These are phyloP conservation scores for Aspergillus clavatus DNA, from an alignment of 2,329 filamentous ascomycete genomes.

Conservation along the genomic window DNA sequence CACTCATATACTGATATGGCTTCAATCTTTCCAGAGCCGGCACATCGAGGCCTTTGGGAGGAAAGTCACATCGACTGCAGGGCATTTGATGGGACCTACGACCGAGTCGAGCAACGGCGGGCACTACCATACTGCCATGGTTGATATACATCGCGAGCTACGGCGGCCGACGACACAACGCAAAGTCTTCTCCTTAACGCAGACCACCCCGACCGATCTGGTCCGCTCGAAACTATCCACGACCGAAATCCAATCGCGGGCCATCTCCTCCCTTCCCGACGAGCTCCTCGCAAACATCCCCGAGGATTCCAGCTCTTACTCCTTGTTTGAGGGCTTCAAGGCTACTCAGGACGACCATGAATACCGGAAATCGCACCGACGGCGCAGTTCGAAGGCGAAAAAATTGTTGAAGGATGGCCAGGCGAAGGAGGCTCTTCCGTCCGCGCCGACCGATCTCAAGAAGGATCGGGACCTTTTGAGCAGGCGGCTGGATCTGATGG, in stretches of 20 bases:
- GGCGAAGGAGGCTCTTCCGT: constrained; percentile 52
- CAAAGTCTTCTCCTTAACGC: constrained; percentile 84
- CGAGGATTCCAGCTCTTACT: constrained; percentile 79
- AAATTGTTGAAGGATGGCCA: constrained; percentile 64
- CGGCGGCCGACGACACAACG: constrained; percentile 78
- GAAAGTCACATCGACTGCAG: constrained; percentile 91
- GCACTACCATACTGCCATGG: constrained; percentile 83
- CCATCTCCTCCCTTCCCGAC: constrained; percentile 81
- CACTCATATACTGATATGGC: constrained; percentile 10
- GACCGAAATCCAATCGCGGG: constrained; percentile 88
- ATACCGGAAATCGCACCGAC: constrained; percentile 63
- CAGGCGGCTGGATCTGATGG: constrained; percentile 85
- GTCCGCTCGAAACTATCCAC: constrained; percentile 88
- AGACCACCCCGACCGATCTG: constrained; percentile 87
- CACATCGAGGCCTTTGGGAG: constrained; percentile 88
- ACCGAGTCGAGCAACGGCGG: constrained; percentile 49
- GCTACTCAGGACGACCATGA: constrained; percentile 64
- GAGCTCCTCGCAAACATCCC: constrained; percentile 87
- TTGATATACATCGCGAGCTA: constrained; percentile 83
- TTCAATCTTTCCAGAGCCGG: constrained; percentile 57
- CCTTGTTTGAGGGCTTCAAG: constrained; percentile 93
- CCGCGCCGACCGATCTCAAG: constrained; percentile 67
- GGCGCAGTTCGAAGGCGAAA: constrained; percentile 67
- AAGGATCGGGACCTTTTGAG: constrained; percentile 74
- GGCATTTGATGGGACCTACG: constrained; percentile 73